These are phyloP conservation scores for Musa acuminata DNA, from an alignment of 176 grass and related monocot species.

Conservation along the genomic window DNA sequence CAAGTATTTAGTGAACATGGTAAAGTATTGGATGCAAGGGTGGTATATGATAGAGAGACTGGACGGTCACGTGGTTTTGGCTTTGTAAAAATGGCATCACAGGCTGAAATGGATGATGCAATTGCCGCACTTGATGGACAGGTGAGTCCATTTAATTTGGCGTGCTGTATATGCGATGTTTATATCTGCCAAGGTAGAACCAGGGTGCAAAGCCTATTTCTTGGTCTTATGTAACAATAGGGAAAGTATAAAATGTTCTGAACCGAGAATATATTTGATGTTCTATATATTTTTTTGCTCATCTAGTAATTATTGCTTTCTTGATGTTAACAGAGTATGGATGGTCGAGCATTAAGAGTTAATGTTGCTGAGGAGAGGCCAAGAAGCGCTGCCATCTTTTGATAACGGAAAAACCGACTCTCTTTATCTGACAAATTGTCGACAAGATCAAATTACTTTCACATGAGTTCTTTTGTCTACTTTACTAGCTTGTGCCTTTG, in stretches of 20 bases:
- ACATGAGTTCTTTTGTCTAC: background rate
- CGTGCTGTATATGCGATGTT: background rate
- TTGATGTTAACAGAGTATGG: constrained; percentile 47
- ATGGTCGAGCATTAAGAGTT: constrained; percentile 66
- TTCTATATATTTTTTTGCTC: background rate
- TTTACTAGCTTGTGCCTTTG: background rate
- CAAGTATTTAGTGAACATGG: constrained; percentile 80
- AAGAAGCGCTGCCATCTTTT: background rate
- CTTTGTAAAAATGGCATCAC: constrained; percentile 77
- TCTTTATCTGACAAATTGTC: background rate
- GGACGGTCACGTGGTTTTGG: constrained; percentile 82
- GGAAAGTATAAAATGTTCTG: background rate
- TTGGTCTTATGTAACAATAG: background rate
- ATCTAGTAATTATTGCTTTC: background rate
- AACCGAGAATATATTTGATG: background rate
- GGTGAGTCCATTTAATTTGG: constrained; percentile 30
- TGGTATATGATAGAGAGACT: constrained; percentile 72
- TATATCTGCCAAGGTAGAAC: background rate
- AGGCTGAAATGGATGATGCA: constrained; percentile 69
- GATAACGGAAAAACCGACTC: background rate
- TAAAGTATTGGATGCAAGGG: constrained; percentile 70
- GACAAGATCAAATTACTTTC: background rate
- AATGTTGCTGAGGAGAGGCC: constrained; percentile 59
- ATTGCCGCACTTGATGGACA: constrained; percentile 91
- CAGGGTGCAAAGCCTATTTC: background rate